Evolutionary conservation across 1,284 basidiomycete species (phyloP).

Genomic region (Agroathelia rolfsii): DNA sequence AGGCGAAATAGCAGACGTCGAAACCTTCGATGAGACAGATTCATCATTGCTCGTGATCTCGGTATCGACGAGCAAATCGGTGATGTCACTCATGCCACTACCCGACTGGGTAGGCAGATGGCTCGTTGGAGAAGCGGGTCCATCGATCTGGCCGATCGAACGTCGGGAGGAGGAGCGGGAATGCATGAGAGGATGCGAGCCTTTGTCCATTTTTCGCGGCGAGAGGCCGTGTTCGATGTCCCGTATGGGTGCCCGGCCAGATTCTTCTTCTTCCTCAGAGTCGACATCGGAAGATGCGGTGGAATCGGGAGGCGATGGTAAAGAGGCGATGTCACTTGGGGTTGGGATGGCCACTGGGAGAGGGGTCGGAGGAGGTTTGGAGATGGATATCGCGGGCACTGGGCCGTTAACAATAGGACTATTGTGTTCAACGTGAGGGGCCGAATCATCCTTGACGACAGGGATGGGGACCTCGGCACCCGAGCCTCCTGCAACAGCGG

Average conservation of each 20-base stretch:
- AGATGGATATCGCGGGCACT: constrained; percentile 49
- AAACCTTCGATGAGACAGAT: background rate
- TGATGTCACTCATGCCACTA: background rate
- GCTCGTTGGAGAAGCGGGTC: background rate
- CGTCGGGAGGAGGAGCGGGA: constrained; percentile 6
- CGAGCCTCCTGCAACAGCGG: constrained; percentile 14
- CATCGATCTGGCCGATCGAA: background rate
- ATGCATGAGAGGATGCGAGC: constrained; percentile 17
- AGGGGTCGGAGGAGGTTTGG: constrained; percentile 62
- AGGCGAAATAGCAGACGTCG: background rate
- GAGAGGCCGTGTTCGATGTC: constrained; percentile 12
- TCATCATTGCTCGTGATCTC: too few species aligned
- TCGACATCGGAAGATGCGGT: constrained; percentile 35
- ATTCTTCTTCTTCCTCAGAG: constrained; percentile 43
- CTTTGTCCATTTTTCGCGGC: too few species aligned
- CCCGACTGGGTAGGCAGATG: background rate
- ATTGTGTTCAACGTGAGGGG: constrained; percentile 22
- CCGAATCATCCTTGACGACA: constrained; percentile 29
- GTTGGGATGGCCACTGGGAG: constrained; percentile 56
- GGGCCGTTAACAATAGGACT: constrained; percentile 14
- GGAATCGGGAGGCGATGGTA: constrained; percentile 35
- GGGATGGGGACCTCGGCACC: constrained; percentile 41
- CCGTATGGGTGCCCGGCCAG: constrained; percentile 27
- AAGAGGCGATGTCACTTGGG: constrained; percentile 41
- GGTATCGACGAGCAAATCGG: constrained; percentile 3